Base-by-base conservation (phyloP, 495 filamentous ascomycete species). In the Hypoxylon subgilvum region DNA sequence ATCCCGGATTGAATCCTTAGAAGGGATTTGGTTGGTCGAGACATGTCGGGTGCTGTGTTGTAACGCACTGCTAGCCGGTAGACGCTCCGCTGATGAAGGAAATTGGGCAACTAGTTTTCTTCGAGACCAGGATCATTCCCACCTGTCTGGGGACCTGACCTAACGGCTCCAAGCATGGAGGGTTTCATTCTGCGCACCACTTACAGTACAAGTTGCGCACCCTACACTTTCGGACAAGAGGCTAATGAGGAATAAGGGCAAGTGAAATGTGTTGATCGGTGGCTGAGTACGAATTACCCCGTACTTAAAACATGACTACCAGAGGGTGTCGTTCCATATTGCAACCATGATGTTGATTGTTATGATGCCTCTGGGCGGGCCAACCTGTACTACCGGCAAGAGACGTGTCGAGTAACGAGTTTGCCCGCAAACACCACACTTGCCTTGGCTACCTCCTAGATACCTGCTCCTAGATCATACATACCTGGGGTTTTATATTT, bases 141-240 rank as follows among this genome's bases (percentile, higher is more conserved):
- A 59, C 34, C 48, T 59, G 48, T 27, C 42, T 63, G 52, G 47
- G 41, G 47, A 35, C 54, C 51, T 55, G 44, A 34, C 38, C 54
- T 64, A 64, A 59, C 61, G 61, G 61, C 48, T 50, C 61, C 54
- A 52, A 28, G 54, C 61, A 64, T 58, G 61, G 61, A 59, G 54
- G 61, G 61, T 64, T 64, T 64, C 61, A 64, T 64, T 64, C 54
- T 59, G 54, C 54, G 54, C 54, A 17, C 60, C 45, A 50, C 54
- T 44, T 27, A 36, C 23, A n/a, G 3, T 13, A 9, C 34, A 38
- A 5, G 9, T 10, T 30, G 10, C 27, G 27, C 27, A 30, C 5
- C 5, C 27, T 41, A 53, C 32, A 42, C 46, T 58, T 36, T 63
- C 54, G 44, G 50, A 42, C 44, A 45, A 64, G 61, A 64, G 61